Base-by-base conservation (phyloP, 768 basidiomycete genomes). In the Daedalea quercina region DNA sequence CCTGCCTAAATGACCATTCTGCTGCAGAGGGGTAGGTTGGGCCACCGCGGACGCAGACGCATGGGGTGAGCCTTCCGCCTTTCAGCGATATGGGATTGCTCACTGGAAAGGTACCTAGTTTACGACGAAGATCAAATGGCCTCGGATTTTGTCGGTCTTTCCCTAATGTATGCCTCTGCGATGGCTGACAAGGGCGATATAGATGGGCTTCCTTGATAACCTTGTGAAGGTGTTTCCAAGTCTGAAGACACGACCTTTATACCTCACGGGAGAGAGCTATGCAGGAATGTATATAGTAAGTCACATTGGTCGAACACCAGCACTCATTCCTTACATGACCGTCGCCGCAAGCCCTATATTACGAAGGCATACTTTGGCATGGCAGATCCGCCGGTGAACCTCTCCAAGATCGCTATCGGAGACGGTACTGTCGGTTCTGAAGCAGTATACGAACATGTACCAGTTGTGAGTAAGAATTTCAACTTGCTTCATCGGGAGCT, bases 141-240 rank as follows among this genome's bases (percentile, higher is more conserved):
- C 3, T 55, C 57, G 12, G 75, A 77, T 55, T 77, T 76, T 31
- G 73, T 76, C 53, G 64, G 81, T 31, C 45, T 28, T 3, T 65
- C 41, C 25, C n/a, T 0, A 26, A 43, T 17, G 2, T 6, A 40
- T 17, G 28, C 4, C 6, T 31, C 6, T 6, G 28, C 28, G 11
- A 17, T 4, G 22, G 25, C 15, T 24, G 41, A 50, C 26, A 9
- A 25, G 13, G 2, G 23, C 49, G 43, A 26, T 9, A 20, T 42
- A 89, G 87, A 77, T 89, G 70, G 84, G 82, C 15, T 89, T 89
- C 64, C 64, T 90, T 42, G 67, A 65, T 24, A 89, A 89, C 61
- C 70, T 88, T 2, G 82, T 87, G 61, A 82, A 82, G 58, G 81
- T 88, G 9, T 90, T 90, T 66, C 87, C 87, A 17, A 74, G 75